phyloP scores from a whole-genome alignment of 192 early-diverging fungal genomes.

The Rhizophagus clarus region DNA sequence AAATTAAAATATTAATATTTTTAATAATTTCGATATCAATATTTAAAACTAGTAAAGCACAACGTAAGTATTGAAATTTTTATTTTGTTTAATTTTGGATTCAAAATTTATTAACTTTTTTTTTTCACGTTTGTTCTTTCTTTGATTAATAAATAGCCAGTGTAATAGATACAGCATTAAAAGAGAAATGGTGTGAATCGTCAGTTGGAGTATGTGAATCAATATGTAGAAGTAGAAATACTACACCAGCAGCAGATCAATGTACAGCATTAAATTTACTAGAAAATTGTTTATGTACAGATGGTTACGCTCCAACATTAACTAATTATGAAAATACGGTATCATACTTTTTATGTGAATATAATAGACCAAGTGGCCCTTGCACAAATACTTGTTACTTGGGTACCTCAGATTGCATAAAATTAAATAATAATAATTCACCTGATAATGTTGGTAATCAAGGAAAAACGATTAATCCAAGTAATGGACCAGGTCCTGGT shows the following conservation, averaged over 20 bases:
- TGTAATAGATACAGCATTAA: background rate
- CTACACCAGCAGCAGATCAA: background rate
- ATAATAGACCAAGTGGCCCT: background rate
- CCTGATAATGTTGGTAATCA: no score
- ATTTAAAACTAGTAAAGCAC: no score
- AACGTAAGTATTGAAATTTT: no score
- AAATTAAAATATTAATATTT: no score
- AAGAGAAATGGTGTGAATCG: background rate
- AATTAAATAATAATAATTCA: background rate
- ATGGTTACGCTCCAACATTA: background rate
- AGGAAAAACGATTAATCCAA: no score
- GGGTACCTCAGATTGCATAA: background rate
- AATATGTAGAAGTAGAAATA: background rate
- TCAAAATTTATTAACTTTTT: no score
- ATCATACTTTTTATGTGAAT: background rate
- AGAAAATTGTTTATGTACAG: background rate
- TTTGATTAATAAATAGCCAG: background rate
- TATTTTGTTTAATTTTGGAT: no score
- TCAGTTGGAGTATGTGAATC: background rate
- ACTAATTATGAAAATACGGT: background rate
- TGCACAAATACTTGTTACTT: background rate
- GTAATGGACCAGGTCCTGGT: no score
- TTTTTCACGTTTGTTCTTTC: background rate
- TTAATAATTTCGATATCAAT: no score
- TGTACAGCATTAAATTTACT: background rate